A percentile compares a stretch with the other conserved stretches of the same genome.
Conservation (phyloP, 1,284 basidiomycete genomes). For the Leccinum fuscescens region DNA sequence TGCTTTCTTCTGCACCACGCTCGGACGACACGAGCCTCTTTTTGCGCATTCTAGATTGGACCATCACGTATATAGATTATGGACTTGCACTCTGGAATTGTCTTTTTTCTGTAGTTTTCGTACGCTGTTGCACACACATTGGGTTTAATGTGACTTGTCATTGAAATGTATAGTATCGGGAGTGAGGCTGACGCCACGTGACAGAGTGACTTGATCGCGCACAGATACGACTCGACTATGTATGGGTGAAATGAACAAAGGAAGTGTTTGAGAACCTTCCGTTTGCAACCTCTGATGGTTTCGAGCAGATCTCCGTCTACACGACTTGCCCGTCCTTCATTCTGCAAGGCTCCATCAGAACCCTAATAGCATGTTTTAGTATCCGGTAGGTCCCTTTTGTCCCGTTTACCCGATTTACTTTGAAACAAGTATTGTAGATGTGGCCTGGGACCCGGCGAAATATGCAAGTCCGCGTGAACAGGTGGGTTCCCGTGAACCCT, state of each 20-base stretch:
- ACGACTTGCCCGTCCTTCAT: conserved; percentile 1
- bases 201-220: neutral
- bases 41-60: conserved; percentile 25
- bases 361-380: neutral
- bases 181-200: conserved; percentile 10
- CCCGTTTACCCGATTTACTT: neutral
- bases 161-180: neutral
- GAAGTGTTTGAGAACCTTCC: neutral
- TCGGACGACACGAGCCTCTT: conserved; percentile 9
- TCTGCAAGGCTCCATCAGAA: neutral
- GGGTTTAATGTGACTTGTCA: conserved; percentile 20
- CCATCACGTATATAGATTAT: conserved; percentile 32
- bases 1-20: conserved; percentile 6
- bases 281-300: conserved; percentile 44
- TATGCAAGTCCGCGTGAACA: conserved; percentile 11
- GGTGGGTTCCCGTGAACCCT: conserved; percentile 5
- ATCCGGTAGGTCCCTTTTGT: conserved; percentile 10
- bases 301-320: conserved; percentile 47
- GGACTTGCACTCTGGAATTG: conserved; percentile 29
- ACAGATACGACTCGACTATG: neutral
- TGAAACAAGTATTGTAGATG: conserved; percentile 1
- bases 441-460: neutral
- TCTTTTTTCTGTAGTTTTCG: conserved; percentile 16
- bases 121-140: conserved; percentile 24
- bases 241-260: neutral